These are phyloP conservation scores for Sphagnum contortum DNA, from an alignment of 225 moss, liverwort and hornwort species.

Conservation along the genomic window DNA sequence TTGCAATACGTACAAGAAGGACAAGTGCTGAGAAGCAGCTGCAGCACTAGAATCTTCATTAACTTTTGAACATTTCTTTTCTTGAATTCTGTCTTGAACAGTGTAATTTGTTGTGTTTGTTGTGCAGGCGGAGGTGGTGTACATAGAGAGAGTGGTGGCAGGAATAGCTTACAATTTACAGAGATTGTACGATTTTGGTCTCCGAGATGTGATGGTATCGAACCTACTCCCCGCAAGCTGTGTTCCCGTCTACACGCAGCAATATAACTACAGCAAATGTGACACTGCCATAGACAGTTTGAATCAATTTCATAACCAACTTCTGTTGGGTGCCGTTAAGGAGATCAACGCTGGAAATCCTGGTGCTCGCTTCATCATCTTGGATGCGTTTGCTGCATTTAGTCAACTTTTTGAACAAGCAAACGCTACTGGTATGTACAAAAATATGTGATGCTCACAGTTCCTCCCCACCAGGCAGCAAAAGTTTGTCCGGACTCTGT, in stretches of 20 bases:
- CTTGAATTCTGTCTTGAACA: no score
- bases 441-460: no score
- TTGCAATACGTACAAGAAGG: no score
- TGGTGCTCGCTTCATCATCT: constrained; percentile 5
- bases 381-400: constrained; percentile 3
- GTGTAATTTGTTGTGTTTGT: no score
- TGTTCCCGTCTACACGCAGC: background rate
- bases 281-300: no score
- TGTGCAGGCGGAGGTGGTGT: background rate
- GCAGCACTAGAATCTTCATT: no score
- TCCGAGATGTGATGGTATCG: constrained; percentile 4
- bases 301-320: background rate
- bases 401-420: no score
- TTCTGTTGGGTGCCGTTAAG: background rate
- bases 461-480: no score
- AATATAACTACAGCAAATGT: background rate
- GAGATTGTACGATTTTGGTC: background rate
- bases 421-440: no score
- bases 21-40: no score
- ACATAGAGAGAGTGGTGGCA: constrained; percentile 1
- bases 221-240: background rate
- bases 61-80: no score
- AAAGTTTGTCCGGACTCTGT: no score
- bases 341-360: background rate
- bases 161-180: background rate